Percentiles rank a stretch among this genome's conserved stretches.
Evolutionary conservation across 23 red algal genomes (phyloP).

Genomic region (Gracilaria gracilis): DNA sequence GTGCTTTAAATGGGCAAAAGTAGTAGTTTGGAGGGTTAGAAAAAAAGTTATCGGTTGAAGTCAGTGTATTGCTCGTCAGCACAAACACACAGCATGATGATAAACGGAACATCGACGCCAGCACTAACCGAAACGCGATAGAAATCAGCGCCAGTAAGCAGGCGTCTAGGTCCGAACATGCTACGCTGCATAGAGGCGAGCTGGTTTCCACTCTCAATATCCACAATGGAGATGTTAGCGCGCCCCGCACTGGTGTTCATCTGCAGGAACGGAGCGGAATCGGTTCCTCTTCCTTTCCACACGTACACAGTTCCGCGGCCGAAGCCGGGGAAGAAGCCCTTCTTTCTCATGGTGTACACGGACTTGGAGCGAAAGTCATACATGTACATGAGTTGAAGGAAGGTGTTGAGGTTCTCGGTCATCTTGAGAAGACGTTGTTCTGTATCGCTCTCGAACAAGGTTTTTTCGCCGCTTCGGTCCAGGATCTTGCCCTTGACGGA

Average conservation of each 20-base stretch:
- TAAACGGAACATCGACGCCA: slow-evolving; percentile 3
- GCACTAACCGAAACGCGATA: neutral
- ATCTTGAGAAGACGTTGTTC: slow-evolving; percentile 2
- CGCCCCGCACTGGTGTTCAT: slow-evolving; percentile 3
- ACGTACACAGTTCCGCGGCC: neutral
- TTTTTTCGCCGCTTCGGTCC: neutral
- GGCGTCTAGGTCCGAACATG: neutral
- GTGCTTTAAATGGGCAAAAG: too few relatives aligned
- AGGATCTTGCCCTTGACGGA: neutral
- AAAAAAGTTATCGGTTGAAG: neutral
- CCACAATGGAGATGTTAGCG: neutral
- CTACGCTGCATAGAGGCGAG: neutral
- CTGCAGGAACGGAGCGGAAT: neutral
- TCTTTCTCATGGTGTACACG: neutral
- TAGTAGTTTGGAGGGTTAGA: too few relatives aligned
- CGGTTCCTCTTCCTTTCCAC: slow-evolving; percentile 12
- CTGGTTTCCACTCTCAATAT: neutral
- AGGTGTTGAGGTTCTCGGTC: neutral
- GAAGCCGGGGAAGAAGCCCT: neutral
- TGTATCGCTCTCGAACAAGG: neutral
- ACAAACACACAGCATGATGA: slow-evolving; percentile 6
- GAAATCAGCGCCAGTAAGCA: slow-evolving; percentile 5
- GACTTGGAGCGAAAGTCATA: neutral
- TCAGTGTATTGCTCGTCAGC: slow-evolving; percentile 22
- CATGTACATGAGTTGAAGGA: slow-evolving; percentile 9